Base-by-base conservation (phyloP, 768 basidiomycete genomes). In the Russula vinacea region DNA sequence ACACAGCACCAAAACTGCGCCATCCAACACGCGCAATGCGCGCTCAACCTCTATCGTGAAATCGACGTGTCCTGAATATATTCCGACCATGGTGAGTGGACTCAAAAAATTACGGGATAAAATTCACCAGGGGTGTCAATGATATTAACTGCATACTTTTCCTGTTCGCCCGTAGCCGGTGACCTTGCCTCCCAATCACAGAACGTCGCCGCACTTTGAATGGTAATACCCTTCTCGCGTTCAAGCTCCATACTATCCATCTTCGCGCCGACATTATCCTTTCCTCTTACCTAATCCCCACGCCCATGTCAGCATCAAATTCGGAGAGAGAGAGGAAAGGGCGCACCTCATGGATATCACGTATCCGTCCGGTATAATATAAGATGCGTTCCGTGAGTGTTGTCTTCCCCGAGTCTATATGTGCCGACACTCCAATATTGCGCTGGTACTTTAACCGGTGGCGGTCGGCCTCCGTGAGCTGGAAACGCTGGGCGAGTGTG, bases 201-300 rank as follows among this genome's bases (percentile, higher is more conserved):
- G 76, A 95, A 99, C 0, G 97, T 98, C 1, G 97, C 97, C 4
- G 97, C 97, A 71, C 92, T 94, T 76, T 99, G 97, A 67, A 99
- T 99, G 39, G 97, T 99, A 71, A 99, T 99, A 44, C 97, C 97
- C 78, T 99, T 98, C 76, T 98, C 97, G 53, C 96, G 82, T 75
- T 99, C 97, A 5, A 99, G 80, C 67, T 99, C 97, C 97, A 99
- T 99, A 70, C 89, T 92, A 76, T 99, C 97, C 97, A 99, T 99
- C 80, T 99, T 99, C 9, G 97, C 97, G 58, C 97, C 97, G 22
- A 98, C 94, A 33, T 88, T 87, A 74, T 99, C 97, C 59, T 90
- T 84, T 50, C 97, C 97, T 65, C 97, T 83, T 65, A 96, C 92
- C 90, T 92, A 70, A 19, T 6, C 29, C 45, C 35, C 6, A 56